Conservation (phyloP, 345 rosid species). For the Anacardium occidentale region DNA sequence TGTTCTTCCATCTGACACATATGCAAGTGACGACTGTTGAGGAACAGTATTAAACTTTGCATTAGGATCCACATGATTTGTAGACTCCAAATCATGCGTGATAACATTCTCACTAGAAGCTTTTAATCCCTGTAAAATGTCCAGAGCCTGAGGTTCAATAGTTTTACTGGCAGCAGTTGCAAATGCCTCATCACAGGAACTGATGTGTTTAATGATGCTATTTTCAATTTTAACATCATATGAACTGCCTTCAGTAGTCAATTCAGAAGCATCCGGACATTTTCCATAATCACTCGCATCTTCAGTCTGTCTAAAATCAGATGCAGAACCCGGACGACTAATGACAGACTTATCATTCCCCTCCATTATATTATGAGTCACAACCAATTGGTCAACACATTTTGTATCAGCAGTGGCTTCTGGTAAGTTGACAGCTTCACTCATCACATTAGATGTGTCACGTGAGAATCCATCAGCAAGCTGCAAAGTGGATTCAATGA, state of each 20-base stretch:
- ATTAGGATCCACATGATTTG: not conserved
- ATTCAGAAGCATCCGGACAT: not conserved
- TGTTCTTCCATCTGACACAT: too few relatives aligned
- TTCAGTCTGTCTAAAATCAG: not conserved
- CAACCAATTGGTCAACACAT: not conserved
- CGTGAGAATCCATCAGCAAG: constrained; percentile 25
- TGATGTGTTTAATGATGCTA: constrained; percentile 4
- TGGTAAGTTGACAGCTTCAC: constrained; percentile 3
- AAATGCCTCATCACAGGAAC: not conserved
- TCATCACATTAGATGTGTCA: constrained; percentile 26
- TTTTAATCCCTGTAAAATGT: constrained; percentile 4
- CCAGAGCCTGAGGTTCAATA: constrained; percentile 4
- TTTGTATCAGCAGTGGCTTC: not conserved
- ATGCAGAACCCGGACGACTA: constrained; percentile 4
- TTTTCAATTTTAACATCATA: constrained; percentile 13
- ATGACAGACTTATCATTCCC: not conserved
- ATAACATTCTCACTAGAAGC: not conserved
- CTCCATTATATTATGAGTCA: constrained; percentile 10
- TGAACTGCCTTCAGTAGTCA: not conserved
- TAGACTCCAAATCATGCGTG: not conserved
- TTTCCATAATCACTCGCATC: constrained; percentile 10
- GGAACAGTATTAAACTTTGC: not conserved
- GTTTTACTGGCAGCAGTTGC: not conserved
- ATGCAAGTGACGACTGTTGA: too few relatives aligned
- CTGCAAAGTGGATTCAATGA: constrained; percentile 26